Evolutionary conservation across 495 filamentous ascomycete genomes (phyloP).

Genomic region (Aspergillus carlsbadensis): DNA sequence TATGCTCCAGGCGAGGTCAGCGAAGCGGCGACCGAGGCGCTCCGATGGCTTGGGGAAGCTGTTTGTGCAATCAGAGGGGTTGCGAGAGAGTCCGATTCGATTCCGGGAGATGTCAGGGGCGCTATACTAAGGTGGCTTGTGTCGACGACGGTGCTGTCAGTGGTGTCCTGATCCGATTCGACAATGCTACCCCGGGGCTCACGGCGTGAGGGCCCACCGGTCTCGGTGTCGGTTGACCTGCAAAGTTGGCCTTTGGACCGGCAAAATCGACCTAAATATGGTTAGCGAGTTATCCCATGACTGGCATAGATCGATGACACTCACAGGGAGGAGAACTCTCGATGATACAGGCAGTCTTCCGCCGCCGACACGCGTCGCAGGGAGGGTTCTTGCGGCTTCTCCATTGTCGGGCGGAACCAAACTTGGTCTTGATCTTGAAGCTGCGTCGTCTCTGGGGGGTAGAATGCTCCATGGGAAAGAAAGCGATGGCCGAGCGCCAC

Average conservation of each 20-base stretch:
- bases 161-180: neutral
- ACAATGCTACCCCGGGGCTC: neutral
- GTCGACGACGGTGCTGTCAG: neutral
- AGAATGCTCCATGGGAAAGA: neutral
- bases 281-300: too few species aligned
- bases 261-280: constrained; percentile 3
- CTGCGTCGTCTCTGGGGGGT: neutral
- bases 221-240: neutral
- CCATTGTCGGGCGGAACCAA: constrained; percentile 8
- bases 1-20: neutral
- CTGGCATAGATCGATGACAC: too few species aligned
- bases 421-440: constrained; percentile 4
- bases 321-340: constrained; percentile 2
- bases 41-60: neutral
- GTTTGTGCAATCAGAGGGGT: neutral
- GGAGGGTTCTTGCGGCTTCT: constrained; percentile 10
- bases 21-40: neutral
- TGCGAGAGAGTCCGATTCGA: neutral
- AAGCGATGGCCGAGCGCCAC: neutral
- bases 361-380: constrained; percentile 9
- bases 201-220: neutral
- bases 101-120: neutral
- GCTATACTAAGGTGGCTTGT: neutral
- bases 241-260: neutral
- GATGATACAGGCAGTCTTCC: constrained; percentile 9